phyloP scores from a whole-genome alignment of 1,139 yeast species.

The Yamadazyma diospyri region DNA sequence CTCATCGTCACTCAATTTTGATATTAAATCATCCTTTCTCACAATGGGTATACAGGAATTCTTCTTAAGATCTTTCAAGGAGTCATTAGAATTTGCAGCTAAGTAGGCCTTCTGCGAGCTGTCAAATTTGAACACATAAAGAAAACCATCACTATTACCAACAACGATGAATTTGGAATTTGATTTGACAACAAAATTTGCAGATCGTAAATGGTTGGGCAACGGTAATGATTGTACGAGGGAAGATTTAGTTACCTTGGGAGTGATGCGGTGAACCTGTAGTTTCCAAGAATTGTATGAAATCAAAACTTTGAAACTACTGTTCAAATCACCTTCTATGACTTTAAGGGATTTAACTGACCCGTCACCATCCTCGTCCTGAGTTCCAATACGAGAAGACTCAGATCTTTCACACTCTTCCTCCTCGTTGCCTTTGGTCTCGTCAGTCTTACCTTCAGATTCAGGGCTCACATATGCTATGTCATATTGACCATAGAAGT shows the following conservation, averaged over 20 bases:
- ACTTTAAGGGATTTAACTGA: conserved; percentile 5
- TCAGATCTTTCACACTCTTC: background rate
- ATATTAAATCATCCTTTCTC: conserved; percentile 13
- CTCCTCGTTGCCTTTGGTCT: background rate
- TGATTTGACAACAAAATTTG: conserved; percentile 19
- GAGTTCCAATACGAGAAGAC: background rate
- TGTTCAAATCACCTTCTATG: conserved; percentile 6
- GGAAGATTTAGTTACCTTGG: background rate
- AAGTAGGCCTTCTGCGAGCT: conserved; percentile 5
- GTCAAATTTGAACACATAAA: conserved; percentile 18
- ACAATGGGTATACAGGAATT: conserved; percentile 24
- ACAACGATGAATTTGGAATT: conserved; percentile 21
- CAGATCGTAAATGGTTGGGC: conserved; percentile 8
- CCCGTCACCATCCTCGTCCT: background rate
- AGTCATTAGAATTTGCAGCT: conserved; percentile 20
- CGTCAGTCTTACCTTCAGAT: background rate
- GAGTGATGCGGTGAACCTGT: conserved; percentile 4
- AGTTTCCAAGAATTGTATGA: conserved; percentile 2
- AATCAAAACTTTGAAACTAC: conserved; percentile 4
- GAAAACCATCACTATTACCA: conserved; percentile 23
- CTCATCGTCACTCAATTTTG: conserved; percentile 18
- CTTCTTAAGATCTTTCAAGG: conserved; percentile 21
- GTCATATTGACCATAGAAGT: conserved; percentile 22
- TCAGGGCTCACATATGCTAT: background rate
- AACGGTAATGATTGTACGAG: conserved; percentile 10